Conservation (phyloP, 768 basidiomycete genomes). For the Fomitopsis serialis region DNA sequence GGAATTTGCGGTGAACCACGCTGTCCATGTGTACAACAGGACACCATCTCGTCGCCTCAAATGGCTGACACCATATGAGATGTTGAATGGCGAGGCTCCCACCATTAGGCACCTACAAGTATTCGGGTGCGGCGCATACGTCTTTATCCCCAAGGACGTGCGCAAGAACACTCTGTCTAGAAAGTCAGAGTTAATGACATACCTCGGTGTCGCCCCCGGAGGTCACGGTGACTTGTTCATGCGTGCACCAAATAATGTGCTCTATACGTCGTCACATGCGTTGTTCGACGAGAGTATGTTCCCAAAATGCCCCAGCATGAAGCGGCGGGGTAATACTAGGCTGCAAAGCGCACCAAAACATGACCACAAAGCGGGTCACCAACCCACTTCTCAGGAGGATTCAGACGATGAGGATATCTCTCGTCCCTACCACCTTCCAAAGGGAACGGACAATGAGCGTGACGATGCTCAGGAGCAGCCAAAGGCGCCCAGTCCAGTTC, state of each 20-base stretch:
- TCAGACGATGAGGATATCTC: neutral
- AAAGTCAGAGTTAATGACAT: conserved; percentile 13
- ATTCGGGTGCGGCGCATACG: conserved; percentile 18
- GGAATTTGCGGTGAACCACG: conserved; percentile 22
- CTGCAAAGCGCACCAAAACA: neutral
- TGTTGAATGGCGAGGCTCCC: conserved; percentile 1
- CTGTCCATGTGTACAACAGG: conserved; percentile 4
- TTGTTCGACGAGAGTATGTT: conserved; percentile 1
- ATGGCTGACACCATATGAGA: conserved; percentile 4
- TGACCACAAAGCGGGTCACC: neutral
- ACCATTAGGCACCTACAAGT: conserved; percentile 12
- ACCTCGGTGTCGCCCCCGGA: conserved; percentile 11
- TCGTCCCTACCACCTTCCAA: neutral
- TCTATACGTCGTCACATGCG: neutral
- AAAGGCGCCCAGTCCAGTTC: neutral
- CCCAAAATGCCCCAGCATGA: conserved; percentile 2
- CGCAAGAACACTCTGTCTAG: conserved; percentile 3
- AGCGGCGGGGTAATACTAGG: neutral
- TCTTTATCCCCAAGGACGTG: conserved; percentile 13
- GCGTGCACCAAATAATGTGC: conserved; percentile 4
- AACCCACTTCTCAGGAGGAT: no score
- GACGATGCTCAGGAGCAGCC: neutral
- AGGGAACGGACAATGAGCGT: no score
- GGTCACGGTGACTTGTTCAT: conserved; percentile 1
- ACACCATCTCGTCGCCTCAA: neutral